A percentile compares a stretch with the other conserved stretches of the same genome.
Conservation (phyloP, 169 alveolate species). For the Babesia bigemina region DNA sequence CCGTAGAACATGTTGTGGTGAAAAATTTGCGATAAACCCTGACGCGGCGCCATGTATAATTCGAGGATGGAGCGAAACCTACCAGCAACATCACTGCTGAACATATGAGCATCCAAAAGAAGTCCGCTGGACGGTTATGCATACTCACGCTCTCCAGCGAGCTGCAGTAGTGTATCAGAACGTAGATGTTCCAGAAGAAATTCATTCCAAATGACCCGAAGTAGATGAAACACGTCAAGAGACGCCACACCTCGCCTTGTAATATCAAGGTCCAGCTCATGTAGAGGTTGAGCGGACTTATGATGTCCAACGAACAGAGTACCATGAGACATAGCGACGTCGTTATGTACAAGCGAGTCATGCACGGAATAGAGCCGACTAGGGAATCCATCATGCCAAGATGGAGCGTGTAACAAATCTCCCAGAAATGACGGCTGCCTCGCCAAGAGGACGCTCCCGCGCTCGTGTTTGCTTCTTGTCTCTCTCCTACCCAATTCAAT, state of each 20-base stretch:
- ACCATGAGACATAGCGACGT: slow-evolving; percentile 80
- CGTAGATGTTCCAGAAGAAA: slow-evolving; percentile 91
- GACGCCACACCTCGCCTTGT: slow-evolving; percentile 87
- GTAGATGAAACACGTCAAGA: slow-evolving; percentile 87
- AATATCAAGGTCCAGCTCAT: slow-evolving; percentile 83
- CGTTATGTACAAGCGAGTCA: slow-evolving; percentile 80
- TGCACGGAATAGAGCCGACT: slow-evolving; percentile 72
- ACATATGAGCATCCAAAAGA: slow-evolving; percentile 83
- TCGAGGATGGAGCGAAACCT: background rate
- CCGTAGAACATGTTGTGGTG: slow-evolving; percentile 86
- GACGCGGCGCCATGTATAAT: background rate
- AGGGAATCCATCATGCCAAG: slow-evolving; percentile 44
- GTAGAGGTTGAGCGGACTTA: slow-evolving; percentile 82
- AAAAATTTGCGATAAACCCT: slow-evolving; percentile 73
- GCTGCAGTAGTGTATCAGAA: slow-evolving; percentile 81
- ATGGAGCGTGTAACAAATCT: background rate
- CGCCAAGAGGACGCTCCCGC: background rate
- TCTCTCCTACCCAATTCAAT: background rate
- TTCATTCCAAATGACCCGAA: slow-evolving; percentile 89
- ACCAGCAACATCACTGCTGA: slow-evolving; percentile 76
- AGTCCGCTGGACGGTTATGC: slow-evolving; percentile 85
- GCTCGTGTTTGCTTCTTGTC: background rate
- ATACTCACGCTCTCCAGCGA: slow-evolving; percentile 78
- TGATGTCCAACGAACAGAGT: slow-evolving; percentile 81
- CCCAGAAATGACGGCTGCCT: background rate